Conservation (phyloP, 495 filamentous ascomycete genomes). For the Immersiella caudata region DNA sequence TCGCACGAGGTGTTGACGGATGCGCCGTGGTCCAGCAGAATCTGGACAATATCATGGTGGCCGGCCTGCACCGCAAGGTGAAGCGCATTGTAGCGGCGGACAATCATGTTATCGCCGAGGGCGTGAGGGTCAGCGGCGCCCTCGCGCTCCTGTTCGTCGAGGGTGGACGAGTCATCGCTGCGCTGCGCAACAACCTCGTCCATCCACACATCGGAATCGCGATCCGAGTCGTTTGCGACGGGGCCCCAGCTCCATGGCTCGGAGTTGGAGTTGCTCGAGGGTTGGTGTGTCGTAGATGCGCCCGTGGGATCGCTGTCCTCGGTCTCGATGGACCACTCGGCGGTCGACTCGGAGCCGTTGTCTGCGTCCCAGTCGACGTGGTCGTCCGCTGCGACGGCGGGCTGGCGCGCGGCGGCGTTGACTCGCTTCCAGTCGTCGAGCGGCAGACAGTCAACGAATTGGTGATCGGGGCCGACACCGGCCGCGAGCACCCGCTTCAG, state of each 20-base stretch:
- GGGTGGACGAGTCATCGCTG: conserved; percentile 23
- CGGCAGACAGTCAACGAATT: conserved; percentile 27
- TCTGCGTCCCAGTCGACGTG: conserved; percentile 27
- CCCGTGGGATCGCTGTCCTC: conserved; percentile 27
- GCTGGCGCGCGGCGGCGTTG: conserved; percentile 13
- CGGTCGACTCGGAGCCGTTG: conserved; percentile 21
- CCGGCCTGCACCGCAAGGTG: conserved; percentile 43
- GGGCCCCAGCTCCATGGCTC: conserved; percentile 18
- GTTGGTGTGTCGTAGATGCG: conserved; percentile 22
- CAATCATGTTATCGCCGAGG: neutral
- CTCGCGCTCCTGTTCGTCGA: conserved; percentile 17
- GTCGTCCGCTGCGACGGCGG: conserved; percentile 12
- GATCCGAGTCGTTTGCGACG: conserved; percentile 19
- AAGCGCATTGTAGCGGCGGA: conserved; percentile 33
- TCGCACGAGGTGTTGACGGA: conserved; percentile 27
- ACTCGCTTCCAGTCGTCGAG: conserved; percentile 25
- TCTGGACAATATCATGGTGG: conserved; percentile 34
- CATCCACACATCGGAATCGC: conserved; percentile 26
- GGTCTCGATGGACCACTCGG: conserved; percentile 27
- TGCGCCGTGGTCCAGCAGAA: conserved; percentile 39
- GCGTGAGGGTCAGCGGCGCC: neutral
- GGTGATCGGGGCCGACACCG: conserved; percentile 32
- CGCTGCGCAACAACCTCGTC: conserved; percentile 17
- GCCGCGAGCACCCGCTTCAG: conserved; percentile 30
- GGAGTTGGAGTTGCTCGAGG: conserved; percentile 25